Conservation (phyloP, 768 basidiomycete species). For the Megacollybia marginata region DNA sequence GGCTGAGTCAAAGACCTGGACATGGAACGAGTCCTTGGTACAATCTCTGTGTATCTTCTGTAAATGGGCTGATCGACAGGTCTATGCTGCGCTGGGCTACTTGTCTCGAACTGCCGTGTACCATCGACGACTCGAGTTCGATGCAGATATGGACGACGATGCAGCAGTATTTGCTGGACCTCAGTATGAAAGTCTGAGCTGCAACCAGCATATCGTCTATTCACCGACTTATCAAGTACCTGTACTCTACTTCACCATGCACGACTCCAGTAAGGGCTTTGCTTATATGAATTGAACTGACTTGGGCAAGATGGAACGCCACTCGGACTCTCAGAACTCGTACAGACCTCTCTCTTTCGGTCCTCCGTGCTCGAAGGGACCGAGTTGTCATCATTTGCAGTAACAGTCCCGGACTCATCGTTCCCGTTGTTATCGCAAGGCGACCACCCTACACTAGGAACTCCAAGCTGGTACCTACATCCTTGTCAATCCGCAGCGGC, state of each 20-base stretch:
- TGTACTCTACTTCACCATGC: conserved; percentile 72
- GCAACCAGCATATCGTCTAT: conserved; percentile 63
- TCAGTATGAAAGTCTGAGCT: conserved; percentile 30
- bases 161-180: conserved; percentile 21
- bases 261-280: conserved; percentile 51
- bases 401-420: conserved; percentile 40
- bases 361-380: conserved; percentile 33
- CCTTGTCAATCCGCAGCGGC: conserved; percentile 71
- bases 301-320: conserved; percentile 52
- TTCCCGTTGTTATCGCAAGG: conserved; percentile 82
- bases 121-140: conserved; percentile 53
- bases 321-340: conserved; percentile 46
- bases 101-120: conserved; percentile 32
- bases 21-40: conserved; percentile 55
- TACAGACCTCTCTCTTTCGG: conserved; percentile 56
- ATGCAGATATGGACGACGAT: conserved; percentile 17
- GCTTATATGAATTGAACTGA: conserved; percentile 6
- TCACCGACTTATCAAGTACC: conserved; percentile 80
- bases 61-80: conserved; percentile 4
- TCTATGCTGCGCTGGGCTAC: not conserved
- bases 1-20: conserved; percentile 34
- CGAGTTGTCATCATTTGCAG: conserved; percentile 43
- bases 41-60: conserved; percentile 16
- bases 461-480: conserved; percentile 80
- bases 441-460: conserved; percentile 75